Evolutionary conservation across 805 yeast genomes (phyloP), one percentile per base, ranked within the genome.

Genomic region (Kuraishia ogatae): DNA sequence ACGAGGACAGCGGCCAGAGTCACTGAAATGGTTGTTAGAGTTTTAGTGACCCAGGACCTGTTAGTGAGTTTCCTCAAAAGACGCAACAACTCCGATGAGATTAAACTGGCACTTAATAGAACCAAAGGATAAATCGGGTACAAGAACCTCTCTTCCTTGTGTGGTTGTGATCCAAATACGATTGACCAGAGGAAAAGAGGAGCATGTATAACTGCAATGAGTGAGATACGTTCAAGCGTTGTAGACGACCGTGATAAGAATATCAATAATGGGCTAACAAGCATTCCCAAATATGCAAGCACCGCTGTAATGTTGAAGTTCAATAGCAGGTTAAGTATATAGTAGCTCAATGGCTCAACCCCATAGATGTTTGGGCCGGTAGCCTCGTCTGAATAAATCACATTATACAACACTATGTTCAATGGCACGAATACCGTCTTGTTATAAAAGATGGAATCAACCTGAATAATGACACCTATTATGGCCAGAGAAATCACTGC

Each of bases 341-440:
- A 93, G 67, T 88, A 93, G 39, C 72, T 65, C 70, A 86, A 74
- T 15, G 94, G 89, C 67, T 92, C 97, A 5, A 80, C 80, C 26
- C 97, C 97, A 70, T 91, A 93, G 23, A 93, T 90, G 57, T 88
- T 85, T 1, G 97, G 97, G 0, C 97, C 97, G 24, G 89, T 76
- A 6, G 78, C 78, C 48, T 81, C 87, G 55, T 76, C 74, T 0
- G 96, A 83, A 64, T 75, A 67, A 56, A 85, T 70, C 1, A 92
- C 97, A 63, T 93, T 92, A 70, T 93, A 93, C 22, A 82, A 68
- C 3, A 91, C 85, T 58, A 91, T 91, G 64, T 92, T 93, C 60
- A 85, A 72, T 0, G 97, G 92, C 1, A 92, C 96, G 28, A 89
- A 76, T 1, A 80, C 76, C 7, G 81, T 64, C 52, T 77, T 78